These are phyloP conservation scores for Trypanosoma mega DNA, from an alignment of 208 protist genomes.

Conservation along the genomic window DNA sequence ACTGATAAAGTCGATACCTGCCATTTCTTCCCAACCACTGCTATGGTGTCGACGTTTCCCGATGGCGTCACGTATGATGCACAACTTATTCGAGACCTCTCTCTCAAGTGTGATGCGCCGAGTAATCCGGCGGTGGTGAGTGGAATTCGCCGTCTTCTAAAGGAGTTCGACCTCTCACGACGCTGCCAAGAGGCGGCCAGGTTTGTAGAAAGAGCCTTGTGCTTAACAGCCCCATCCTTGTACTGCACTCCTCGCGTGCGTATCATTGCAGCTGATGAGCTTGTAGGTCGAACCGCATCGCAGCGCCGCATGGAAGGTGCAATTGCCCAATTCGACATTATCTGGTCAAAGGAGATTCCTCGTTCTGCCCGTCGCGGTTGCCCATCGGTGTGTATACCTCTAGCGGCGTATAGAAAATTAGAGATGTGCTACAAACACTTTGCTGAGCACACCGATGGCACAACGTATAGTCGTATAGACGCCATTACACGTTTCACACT, in stretches of 20 bases:
- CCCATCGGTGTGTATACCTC: slow-evolving; percentile 64
- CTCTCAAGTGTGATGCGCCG: slow-evolving; percentile 67
- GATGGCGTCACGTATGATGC: slow-evolving; percentile 54
- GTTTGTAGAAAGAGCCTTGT: slow-evolving; percentile 37
- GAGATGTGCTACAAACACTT: slow-evolving; percentile 53
- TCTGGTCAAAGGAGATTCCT: slow-evolving; percentile 39
- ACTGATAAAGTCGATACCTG: background rate
- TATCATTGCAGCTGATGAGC: slow-evolving; percentile 39
- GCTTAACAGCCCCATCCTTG: slow-evolving; percentile 21
- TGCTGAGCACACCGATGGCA: slow-evolving; percentile 23
- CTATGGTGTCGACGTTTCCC: slow-evolving; percentile 8
- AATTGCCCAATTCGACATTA: slow-evolving; percentile 52
- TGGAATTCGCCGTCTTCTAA: slow-evolving; percentile 35
- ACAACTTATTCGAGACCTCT: slow-evolving; percentile 81
- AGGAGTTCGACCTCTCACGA: slow-evolving; percentile 45
- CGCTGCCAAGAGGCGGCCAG: slow-evolving; percentile 51
- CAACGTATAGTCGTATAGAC: slow-evolving; percentile 27
- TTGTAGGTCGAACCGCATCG: slow-evolving; percentile 36
- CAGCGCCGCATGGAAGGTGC: slow-evolving; percentile 63
- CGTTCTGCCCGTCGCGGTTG: slow-evolving; percentile 25
- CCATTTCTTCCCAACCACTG: slow-evolving; percentile 42
- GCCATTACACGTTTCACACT: slow-evolving; percentile 31
- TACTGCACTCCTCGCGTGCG: slow-evolving; percentile 26
- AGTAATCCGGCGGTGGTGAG: slow-evolving; percentile 35
- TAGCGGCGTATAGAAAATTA: slow-evolving; percentile 69